phyloP scores from a whole-genome alignment of 139 green algal genomes.

The Tetradesmus obliquus region DNA sequence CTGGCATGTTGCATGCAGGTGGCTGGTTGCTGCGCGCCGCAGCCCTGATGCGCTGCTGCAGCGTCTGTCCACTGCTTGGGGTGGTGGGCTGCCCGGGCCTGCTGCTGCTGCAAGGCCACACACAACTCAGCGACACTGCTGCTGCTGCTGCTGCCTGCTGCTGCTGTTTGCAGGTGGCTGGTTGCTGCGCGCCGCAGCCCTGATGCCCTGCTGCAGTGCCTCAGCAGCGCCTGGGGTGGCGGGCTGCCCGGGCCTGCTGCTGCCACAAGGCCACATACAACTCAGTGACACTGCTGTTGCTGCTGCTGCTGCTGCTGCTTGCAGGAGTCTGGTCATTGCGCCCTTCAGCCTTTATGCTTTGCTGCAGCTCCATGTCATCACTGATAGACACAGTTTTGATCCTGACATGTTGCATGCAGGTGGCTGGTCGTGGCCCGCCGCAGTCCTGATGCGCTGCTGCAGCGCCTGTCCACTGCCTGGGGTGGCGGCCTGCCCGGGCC shows the following conservation, averaged over 20 bases:
- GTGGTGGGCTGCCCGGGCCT: slow-evolving; percentile 7
- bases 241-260: slow-evolving; percentile 37
- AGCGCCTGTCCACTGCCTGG: neutral
- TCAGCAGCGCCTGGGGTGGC: neutral
- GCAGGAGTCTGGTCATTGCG: neutral
- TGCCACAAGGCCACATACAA: neutral
- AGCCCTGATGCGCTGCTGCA: neutral
- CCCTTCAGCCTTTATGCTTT: neutral
- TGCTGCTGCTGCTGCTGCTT: slow-evolving; percentile 38
- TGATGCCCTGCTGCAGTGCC: neutral
- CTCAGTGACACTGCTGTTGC: neutral
- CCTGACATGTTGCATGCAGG: neutral
- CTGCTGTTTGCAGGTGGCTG: slow-evolving; percentile 20
- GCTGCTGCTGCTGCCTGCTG: slow-evolving; percentile 26
- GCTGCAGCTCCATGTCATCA: neutral
- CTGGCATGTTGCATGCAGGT: slow-evolving; percentile 1
- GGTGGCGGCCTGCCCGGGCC: neutral
- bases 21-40: neutral
- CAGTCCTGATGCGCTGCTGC: neutral
- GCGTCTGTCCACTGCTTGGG: neutral
- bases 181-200: neutral
- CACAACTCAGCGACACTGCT: neutral
- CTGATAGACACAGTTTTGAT: too few species aligned
- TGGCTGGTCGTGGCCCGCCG: neutral
- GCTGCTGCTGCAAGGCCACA: slow-evolving; percentile 27